Evolutionary conservation across 257 asterid genomes (phyloP).

Genomic region (Fraxinus quadrangulata): DNA sequence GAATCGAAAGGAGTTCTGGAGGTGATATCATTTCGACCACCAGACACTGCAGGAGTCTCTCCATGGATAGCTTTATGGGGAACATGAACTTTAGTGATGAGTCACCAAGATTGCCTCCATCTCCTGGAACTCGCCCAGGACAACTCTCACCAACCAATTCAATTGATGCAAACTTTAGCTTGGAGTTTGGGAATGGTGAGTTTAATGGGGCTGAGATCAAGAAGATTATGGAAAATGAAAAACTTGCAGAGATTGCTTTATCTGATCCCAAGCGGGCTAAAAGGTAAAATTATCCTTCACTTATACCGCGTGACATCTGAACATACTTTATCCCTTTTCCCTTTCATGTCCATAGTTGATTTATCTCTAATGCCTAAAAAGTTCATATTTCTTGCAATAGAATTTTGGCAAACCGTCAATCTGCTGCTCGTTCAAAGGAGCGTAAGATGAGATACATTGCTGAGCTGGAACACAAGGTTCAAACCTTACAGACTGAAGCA

Average conservation of each 20-base stretch:
- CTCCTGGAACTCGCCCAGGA: slow-evolving; percentile 62
- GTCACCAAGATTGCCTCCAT: slow-evolving; percentile 67
- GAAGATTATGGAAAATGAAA: slow-evolving; percentile 71
- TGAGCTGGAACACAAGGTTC: slow-evolving; percentile 77
- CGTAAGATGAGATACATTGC: slow-evolving; percentile 66
- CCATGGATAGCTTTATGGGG: slow-evolving; percentile 91
- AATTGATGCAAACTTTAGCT: slow-evolving; percentile 51
- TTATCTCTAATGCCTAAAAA: not conserved
- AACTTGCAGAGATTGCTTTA: slow-evolving; percentile 66
- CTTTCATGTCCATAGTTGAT: not conserved
- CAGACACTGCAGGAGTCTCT: slow-evolving; percentile 82
- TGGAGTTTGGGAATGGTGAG: slow-evolving; percentile 77
- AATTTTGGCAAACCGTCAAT: slow-evolving; percentile 73
- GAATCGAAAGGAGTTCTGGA: slow-evolving; percentile 68
- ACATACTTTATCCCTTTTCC: not conserved
- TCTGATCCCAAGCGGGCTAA: slow-evolving; percentile 74
- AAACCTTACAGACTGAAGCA: slow-evolving; percentile 75
- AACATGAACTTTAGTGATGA: slow-evolving; percentile 70
- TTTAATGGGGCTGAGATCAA: slow-evolving; percentile 68
- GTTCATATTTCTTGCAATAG: slow-evolving; percentile 33
- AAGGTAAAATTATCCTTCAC: slow-evolving; percentile 41
- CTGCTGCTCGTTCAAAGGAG: slow-evolving; percentile 81
- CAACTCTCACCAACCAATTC: slow-evolving; percentile 57
- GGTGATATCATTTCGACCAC: slow-evolving; percentile 74
- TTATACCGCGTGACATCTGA: not conserved